Evolutionary conservation across 768 basidiomycete genomes (phyloP).

Genomic region (Leccinum ochraceum): DNA sequence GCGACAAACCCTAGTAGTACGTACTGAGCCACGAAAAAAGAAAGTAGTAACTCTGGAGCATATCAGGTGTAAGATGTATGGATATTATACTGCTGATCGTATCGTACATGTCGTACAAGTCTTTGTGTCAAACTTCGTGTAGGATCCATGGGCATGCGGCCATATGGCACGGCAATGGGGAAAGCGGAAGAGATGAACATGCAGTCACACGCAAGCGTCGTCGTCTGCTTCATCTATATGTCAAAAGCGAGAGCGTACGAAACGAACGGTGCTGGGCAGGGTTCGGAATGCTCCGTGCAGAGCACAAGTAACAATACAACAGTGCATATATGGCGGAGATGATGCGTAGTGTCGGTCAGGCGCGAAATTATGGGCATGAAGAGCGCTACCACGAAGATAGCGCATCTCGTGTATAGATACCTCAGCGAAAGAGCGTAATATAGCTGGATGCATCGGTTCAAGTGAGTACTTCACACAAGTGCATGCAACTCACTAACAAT

Average conservation of each 20-base stretch:
- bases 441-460: slow-evolving; percentile 14
- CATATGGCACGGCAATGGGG: slow-evolving; percentile 15
- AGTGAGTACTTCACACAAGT: background rate
- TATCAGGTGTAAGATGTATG: slow-evolving; percentile 14
- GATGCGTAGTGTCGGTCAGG: slow-evolving; percentile 14
- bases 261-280: slow-evolving; percentile 1
- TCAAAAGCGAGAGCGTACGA: slow-evolving; percentile 6
- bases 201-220: slow-evolving; percentile 18
- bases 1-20: background rate
- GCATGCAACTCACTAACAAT: slow-evolving; percentile 18
- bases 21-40: background rate
- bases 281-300: slow-evolving; percentile 5
- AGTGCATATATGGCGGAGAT: slow-evolving; percentile 9
- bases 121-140: slow-evolving; percentile 15
- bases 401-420: slow-evolving; percentile 21
- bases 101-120: slow-evolving; percentile 32
- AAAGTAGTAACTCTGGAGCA: slow-evolving; percentile 8
- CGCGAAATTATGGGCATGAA: slow-evolving; percentile 21
- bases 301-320: slow-evolving; percentile 14
- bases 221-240: slow-evolving; percentile 24
- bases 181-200: slow-evolving; percentile 24
- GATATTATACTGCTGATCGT: slow-evolving; percentile 26
- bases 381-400: slow-evolving; percentile 19
- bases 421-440: slow-evolving; percentile 15
- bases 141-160: slow-evolving; percentile 21